Percentiles rank a stretch among this genome's conserved stretches.
phyloP scores from a whole-genome alignment of 176 grass and related monocot genomes.

The Elaeis guineensis region DNA sequence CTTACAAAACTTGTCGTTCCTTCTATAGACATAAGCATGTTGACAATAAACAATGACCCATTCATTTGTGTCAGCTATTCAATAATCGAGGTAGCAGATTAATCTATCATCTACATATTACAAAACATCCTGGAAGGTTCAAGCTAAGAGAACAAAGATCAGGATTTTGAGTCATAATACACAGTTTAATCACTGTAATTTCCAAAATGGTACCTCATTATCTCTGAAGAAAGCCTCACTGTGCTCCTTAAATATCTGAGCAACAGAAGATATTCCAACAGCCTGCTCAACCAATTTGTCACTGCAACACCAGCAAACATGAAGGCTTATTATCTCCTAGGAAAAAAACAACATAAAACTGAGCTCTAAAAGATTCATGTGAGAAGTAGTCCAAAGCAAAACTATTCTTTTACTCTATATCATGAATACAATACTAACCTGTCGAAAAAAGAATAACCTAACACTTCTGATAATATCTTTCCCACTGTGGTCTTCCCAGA shows the following conservation, averaged over 20 bases:
- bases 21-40: too few relatives aligned
- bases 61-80: too few relatives aligned
- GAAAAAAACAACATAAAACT: not conserved
- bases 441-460: constrained; percentile 98
- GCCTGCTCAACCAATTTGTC: constrained; percentile 96
- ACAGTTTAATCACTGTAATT: too few relatives aligned
- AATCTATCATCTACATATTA: too few relatives aligned
- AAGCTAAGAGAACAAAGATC: too few relatives aligned
- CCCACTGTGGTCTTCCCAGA: constrained; percentile 94
- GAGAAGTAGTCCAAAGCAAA: not conserved
- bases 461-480: constrained; percentile 84
- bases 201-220: constrained; percentile 51
- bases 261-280: constrained; percentile 89
- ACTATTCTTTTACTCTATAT: not conserved
- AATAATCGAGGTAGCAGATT: too few relatives aligned
- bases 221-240: constrained; percentile 94
- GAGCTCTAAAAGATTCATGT: too few relatives aligned
- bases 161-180: too few relatives aligned
- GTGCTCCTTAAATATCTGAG: constrained; percentile 91
- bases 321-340: not conserved
- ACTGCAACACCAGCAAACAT: constrained; percentile 32
- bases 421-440: constrained; percentile 37
- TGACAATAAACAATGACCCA: too few relatives aligned
- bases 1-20: not conserved
- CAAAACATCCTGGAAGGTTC: too few relatives aligned